A percentile compares a stretch with the other conserved stretches of the same genome.
Evolutionary conservation across 805 yeast species (phyloP).

Genomic region (Kodamaea leandrae): DNA sequence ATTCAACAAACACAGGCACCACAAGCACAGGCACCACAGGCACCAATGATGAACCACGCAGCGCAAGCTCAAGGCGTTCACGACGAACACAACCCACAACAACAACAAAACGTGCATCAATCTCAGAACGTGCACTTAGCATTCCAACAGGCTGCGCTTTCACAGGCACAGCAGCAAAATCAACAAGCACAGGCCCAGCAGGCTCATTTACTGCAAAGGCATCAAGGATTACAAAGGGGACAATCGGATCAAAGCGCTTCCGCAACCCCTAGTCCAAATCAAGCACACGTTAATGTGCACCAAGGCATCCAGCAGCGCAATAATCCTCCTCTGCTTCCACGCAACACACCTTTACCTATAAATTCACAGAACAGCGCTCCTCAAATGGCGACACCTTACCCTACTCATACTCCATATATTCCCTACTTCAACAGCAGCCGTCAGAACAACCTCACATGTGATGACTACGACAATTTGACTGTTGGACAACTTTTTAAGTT

Average conservation of each 20-base stretch:
- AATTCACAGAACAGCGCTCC: background rate
- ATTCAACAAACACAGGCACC: background rate
- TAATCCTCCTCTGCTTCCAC: background rate
- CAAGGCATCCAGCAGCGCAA: background rate
- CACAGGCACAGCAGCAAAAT: background rate
- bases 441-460: slow-evolving; percentile 30
- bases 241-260: background rate
- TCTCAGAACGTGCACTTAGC: background rate
- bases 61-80: background rate
- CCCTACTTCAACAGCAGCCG: slow-evolving; percentile 22
- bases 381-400: background rate
- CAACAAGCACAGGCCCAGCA: background rate
- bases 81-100: background rate
- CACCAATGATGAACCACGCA: background rate
- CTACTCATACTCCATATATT: background rate
- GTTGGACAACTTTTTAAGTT: slow-evolving; percentile 39
- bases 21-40: background rate
- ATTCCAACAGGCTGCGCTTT: background rate
- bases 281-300: background rate
- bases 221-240: background rate
- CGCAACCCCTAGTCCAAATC: background rate
- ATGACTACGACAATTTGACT: slow-evolving; percentile 38
- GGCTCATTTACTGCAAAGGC: background rate
- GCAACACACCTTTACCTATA: background rate
- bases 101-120: background rate